Evolutionary conservation across 31 red algal species (phyloP), one percentile per base, ranked within the genome.

Genomic region (Porphyra umbilicalis): DNA sequence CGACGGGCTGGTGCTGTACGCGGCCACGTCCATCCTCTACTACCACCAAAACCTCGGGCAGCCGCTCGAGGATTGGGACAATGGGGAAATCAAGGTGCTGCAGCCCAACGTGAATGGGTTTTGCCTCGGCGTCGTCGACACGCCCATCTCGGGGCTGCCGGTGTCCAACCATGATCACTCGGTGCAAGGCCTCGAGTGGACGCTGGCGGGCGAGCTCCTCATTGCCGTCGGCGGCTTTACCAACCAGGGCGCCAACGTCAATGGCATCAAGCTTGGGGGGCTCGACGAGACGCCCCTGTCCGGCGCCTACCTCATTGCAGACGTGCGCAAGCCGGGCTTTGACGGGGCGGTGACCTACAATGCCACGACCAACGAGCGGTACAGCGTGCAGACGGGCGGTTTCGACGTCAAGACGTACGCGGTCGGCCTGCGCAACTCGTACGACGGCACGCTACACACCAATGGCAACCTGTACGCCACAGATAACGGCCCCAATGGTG

Each of bases 91-190:
- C 15, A 76, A 74, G 32, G 80, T 80, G 38, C 36, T 92, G 67
- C 79, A 81, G 77, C 80, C 84, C 32, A 39, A 33, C n/a, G 34
- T 68, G 35, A 74, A 33, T 10, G 90, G 84, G 14, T 25, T 40
- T 6, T 92, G 90, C 39, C 83, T 92, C 11, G 90, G 84, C 75
- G 77, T 86, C 35, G 90, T 78, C 35, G 77, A 68, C 31, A 85
- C 75, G 10, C 83, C 85, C 46, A 92, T 92, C 81, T 87, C 90
- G 33, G 90, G 90, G 8, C 67, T 92, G 11, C 90, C 90, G 9
- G 90, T 92, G 20, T 83, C 81, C 33, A 92, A 92, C 77, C 85
- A 87, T 76, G 90, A 92, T 46, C 90, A 92, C 76, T 84, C 85
- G 9, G 90, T 92, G 44, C 84, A 87, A 29, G 83, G 82, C 1